Evolutionary conservation across 208 protist genomes (phyloP), one percentile per base, ranked within the genome.

Genomic region (Naegleria fowleri): DNA sequence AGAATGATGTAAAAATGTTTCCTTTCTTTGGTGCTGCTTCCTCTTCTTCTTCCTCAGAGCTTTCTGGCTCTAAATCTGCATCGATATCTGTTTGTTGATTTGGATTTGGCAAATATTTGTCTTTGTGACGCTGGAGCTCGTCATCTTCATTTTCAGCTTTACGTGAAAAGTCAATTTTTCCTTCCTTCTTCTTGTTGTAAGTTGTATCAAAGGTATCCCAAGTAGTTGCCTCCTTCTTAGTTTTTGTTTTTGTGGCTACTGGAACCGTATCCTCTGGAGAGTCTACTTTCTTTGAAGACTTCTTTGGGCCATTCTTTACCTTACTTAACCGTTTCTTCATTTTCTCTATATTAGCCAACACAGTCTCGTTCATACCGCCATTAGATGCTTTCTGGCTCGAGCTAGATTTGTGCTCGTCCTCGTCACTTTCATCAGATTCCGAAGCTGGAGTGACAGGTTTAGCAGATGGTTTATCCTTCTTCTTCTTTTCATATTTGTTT

Each of bases 1-100:
- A 95, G 76, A 97, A 93, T 94, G 96, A 97, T 86, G 91, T 95
- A 5, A 95, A 94, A 38, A 98, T 91, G 15, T 95, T 93, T 1
- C 95, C 94, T 40, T 96, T 94, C 38, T 85, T 85, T 48, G 51
- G 79, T 29, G 84, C 48, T 83, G 92, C 93, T 83, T 96, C 94
- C 67, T 94, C 94, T 90, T 97, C 95, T 91, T 94, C 93, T 90
- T 97, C 93, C 3, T 95, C 95, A 41, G 95, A 94, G 15, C 94
- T 92, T 51, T 90, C 92, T 29, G 94, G 94, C 89, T 95, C 96
- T 5, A 95, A 93, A 51, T 96, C 92, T 0, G 94, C 95, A 90
- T 96, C 94, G 79, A 97, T 95, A 92, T 96, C 96, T 41, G 95
- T 94, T 76, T 92, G 89, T 55, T 93, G 91, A 91, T 97, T 94